These are phyloP conservation scores for Neonectria faginata DNA, from an alignment of 2,329 filamentous ascomycete species.

Conservation along the genomic window DNA sequence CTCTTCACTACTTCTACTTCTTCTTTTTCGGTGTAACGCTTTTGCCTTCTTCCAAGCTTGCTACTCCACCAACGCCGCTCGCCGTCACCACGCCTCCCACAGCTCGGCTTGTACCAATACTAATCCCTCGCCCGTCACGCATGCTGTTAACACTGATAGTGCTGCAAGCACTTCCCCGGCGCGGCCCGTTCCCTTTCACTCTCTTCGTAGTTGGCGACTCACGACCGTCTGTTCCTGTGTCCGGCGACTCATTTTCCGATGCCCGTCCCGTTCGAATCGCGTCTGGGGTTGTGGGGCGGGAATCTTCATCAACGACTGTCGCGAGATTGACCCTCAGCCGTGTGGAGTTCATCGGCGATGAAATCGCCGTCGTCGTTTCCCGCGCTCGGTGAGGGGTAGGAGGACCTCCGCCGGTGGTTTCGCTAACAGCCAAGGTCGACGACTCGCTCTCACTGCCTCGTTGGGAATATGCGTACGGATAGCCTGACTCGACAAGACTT, in stretches of 20 bases:
- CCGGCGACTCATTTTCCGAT: slow-evolving; percentile 31
- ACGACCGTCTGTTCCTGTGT: slow-evolving; percentile 26
- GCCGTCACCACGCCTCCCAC: slow-evolving; percentile 52
- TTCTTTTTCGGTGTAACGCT: slow-evolving; percentile 31
- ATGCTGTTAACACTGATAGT: slow-evolving; percentile 56
- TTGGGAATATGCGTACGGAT: slow-evolving; percentile 41
- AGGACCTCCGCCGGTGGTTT: slow-evolving; percentile 28
- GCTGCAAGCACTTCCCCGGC: slow-evolving; percentile 49
- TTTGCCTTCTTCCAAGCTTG: slow-evolving; percentile 34
- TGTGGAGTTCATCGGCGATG: slow-evolving; percentile 37
- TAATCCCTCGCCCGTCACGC: slow-evolving; percentile 54
- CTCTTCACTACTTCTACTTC: slow-evolving; percentile 30
- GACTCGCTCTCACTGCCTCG: slow-evolving; percentile 53
- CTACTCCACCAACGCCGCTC: slow-evolving; percentile 35
- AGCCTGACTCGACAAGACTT: slow-evolving; percentile 59
- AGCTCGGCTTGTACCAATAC: slow-evolving; percentile 53
- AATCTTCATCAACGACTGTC: slow-evolving; percentile 28
- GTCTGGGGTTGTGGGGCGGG: slow-evolving; percentile 36
- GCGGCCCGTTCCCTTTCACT: slow-evolving; percentile 28
- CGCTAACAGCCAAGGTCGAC: slow-evolving; percentile 47
- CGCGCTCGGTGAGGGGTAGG: slow-evolving; percentile 46
- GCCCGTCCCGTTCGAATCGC: slow-evolving; percentile 9
- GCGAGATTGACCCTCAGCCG: slow-evolving; percentile 33
- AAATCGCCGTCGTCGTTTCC: slow-evolving; percentile 37
- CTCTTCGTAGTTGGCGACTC: slow-evolving; percentile 36